Evolutionary conservation across 768 basidiomycete genomes (phyloP), one percentile per base, ranked within the genome.

Genomic region (Cystobasidiopsis lactophilus): DNA sequence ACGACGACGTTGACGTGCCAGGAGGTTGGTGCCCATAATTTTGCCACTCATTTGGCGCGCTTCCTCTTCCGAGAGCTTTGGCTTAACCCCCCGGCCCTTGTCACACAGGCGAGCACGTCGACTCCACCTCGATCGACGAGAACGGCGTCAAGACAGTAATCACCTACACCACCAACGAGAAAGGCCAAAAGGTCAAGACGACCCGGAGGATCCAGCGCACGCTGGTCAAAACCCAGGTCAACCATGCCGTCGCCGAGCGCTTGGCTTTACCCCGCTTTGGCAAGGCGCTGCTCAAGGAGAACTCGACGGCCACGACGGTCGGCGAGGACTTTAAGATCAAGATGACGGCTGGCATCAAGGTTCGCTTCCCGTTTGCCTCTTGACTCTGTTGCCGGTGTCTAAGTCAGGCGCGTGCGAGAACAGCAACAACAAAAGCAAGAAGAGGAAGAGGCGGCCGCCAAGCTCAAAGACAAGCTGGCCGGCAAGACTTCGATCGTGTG

Each of bases 101-200:
- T 43, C 7, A 9, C 16, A 47, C 29, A 21, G 14, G 21, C 23
- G 45, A 30, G 27, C 41, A 26, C 14, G 14, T 23, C 14, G 16
- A 27, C 45, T 47, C 24, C 11, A 47, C 45, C 16, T 5, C 45
- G 10, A 47, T 47, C 23, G 82, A 86, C 59, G 80, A 82, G 56
- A 81, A 88, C 59, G 91, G 91, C 1, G 73, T 95, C 59, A 75
- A 82, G 19, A 80, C 80, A n/a, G 80, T 77, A 0, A 71, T 83
- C 43, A 85, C 85, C 63, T 86, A 81, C 66, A 72, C 72, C 26
- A 66, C 82, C 50, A 88, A 95, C 60, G 91, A 96, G 31, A 80
- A 89, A 27, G 91, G 86, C 5, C 85, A 88, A 69, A 86, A 82
- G 65, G 77, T 96, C 65, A 98, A 96, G 72, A 88, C 83, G 58